A percentile compares a stretch with the other conserved stretches of the same genome.
These are phyloP conservation scores for Tripterygium wilfordii DNA, from an alignment of 177 flowering plant species.

Conservation along the genomic window DNA sequence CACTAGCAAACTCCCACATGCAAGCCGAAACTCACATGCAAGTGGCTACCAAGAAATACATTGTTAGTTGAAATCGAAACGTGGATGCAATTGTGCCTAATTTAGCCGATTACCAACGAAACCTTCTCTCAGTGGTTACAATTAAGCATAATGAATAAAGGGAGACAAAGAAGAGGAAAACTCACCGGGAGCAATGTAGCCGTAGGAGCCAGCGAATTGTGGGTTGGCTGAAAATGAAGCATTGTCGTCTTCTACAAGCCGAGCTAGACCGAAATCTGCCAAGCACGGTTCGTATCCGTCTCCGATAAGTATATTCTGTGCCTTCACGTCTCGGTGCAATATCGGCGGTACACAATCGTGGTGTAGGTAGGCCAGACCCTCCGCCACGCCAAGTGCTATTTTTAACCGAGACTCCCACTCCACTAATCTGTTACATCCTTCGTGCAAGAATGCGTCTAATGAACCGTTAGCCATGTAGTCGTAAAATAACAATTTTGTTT, in stretches of 20 bases:
- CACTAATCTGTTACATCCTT: constrained; percentile 30
- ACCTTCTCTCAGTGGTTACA: too few relatives aligned
- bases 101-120: too few relatives aligned
- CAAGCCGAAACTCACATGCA: too few relatives aligned
- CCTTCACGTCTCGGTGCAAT: constrained; percentile 85
- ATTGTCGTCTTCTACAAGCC: constrained; percentile 46
- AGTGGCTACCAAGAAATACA: too few relatives aligned
- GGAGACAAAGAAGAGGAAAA: background rate
- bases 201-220: constrained; percentile 86
- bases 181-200: constrained; percentile 93
- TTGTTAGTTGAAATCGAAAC: too few relatives aligned
- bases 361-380: constrained; percentile 83
- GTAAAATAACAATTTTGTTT: constrained; percentile 64
- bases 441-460: constrained; percentile 59
- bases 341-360: constrained; percentile 87
- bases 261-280: constrained; percentile 88
- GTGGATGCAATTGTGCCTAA: too few relatives aligned
- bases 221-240: constrained; percentile 45
- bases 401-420: constrained; percentile 82
- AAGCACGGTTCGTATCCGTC: constrained; percentile 66
- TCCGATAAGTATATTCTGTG: constrained; percentile 70
- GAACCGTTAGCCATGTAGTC: constrained; percentile 69
- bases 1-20: too few relatives aligned
- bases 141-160: background rate
- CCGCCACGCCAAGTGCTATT: constrained; percentile 82